Evolutionary conservation across 768 basidiomycete species (phyloP).

Genomic region (Trametes cingulata): DNA sequence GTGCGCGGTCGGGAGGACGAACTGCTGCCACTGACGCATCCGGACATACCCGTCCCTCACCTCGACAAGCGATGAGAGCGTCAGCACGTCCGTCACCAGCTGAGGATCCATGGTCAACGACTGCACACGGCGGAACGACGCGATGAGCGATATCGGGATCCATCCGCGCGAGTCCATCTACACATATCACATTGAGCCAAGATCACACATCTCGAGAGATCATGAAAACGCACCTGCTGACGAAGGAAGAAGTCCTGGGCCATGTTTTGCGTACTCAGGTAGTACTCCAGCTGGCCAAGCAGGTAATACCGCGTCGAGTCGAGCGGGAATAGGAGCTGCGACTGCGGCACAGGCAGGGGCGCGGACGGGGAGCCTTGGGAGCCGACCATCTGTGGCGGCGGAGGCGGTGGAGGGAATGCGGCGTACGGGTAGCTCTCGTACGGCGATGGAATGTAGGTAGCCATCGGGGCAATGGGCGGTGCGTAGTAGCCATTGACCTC

Average conservation of each 20-base stretch:
- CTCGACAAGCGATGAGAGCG: conserved; percentile 67
- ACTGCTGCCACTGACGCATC: conserved; percentile 63
- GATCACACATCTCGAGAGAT: not conserved
- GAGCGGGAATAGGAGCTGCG: conserved; percentile 52
- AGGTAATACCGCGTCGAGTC: conserved; percentile 70
- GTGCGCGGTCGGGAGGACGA: conserved; percentile 62
- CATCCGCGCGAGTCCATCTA: conserved; percentile 92
- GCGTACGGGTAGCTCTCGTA: conserved; percentile 20
- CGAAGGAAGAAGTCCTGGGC: conserved; percentile 85
- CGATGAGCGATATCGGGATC: conserved; percentile 79
- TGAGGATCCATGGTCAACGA: conserved; percentile 58
- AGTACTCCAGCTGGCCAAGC: conserved; percentile 88
- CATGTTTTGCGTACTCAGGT: conserved; percentile 88
- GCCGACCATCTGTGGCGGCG: conserved; percentile 26
- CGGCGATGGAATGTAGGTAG: conserved; percentile 25
- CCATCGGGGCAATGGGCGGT: conserved; percentile 16
- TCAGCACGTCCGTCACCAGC: conserved; percentile 71
- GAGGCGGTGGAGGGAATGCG: conserved; percentile 24
- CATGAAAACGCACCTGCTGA: conserved; percentile 55
- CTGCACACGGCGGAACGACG: conserved; percentile 85
- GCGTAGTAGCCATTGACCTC: conserved; percentile 25
- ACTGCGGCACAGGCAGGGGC: conserved; percentile 48
- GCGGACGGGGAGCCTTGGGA: conserved; percentile 20
- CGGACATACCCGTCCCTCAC: conserved; percentile 70
- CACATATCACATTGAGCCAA: conserved; percentile 2